These are phyloP conservation scores for Beta lomatogona DNA, from an alignment of 179 eudicot genomes.

Conservation along the genomic window DNA sequence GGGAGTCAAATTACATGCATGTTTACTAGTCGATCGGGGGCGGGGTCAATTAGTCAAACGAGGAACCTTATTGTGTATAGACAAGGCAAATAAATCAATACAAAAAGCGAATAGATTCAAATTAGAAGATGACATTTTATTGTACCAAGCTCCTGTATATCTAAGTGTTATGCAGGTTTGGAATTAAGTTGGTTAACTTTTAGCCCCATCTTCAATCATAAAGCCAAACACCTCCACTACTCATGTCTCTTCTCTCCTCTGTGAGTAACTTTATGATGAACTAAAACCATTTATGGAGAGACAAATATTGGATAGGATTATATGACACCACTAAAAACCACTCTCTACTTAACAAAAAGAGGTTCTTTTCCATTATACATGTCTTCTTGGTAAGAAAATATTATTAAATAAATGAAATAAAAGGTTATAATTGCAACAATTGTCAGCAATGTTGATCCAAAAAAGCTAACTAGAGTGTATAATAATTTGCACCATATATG, in stretches of 20 bases:
- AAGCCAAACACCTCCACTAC: slow-evolving; percentile 34
- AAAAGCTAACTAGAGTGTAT: slow-evolving; percentile 1
- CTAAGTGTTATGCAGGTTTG: slow-evolving; percentile 24
- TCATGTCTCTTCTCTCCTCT: slow-evolving; percentile 18
- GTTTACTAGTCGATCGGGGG: background rate
- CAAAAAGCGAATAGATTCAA: slow-evolving; percentile 20
- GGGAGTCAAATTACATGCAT: background rate
- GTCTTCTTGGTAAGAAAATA: background rate
- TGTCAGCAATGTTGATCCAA: slow-evolving; percentile 21
- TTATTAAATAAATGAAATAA: background rate
- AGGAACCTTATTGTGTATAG: slow-evolving; percentile 7
- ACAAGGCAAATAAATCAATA: slow-evolving; percentile 26
- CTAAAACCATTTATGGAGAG: slow-evolving; percentile 19
- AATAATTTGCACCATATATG: slow-evolving; percentile 6
- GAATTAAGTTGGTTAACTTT: slow-evolving; percentile 31
- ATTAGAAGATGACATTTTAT: slow-evolving; percentile 20
- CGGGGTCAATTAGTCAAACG: slow-evolving; percentile 10
- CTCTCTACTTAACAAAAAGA: slow-evolving; percentile 17
- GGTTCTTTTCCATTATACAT: background rate
- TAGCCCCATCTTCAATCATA: slow-evolving; percentile 25
- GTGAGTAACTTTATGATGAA: background rate
- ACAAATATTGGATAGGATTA: slow-evolving; percentile 21
- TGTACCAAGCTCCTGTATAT: background rate
- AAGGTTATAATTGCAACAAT: slow-evolving; percentile 4
- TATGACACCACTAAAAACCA: slow-evolving; percentile 15